Evolutionary conservation across 176 grass and related monocot genomes (phyloP).

Genomic region (Neostapfia colusana): DNA sequence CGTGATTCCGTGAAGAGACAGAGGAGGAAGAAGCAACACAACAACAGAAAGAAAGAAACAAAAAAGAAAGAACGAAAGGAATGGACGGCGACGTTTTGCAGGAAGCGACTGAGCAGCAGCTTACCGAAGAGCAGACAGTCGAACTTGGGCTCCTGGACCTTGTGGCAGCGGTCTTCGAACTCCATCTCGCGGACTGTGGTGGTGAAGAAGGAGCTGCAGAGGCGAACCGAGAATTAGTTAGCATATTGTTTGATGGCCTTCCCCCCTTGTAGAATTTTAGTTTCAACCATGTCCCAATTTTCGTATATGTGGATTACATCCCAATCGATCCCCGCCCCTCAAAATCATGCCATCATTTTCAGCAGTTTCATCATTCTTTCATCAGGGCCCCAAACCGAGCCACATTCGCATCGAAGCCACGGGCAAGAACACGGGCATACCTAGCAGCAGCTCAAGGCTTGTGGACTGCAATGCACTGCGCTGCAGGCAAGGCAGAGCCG

Average conservation of each 20-base stretch:
- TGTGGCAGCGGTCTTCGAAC: constrained; percentile 69
- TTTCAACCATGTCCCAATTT: neutral
- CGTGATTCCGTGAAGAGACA: neutral
- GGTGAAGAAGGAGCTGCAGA: constrained; percentile 30
- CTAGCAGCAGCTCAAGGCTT: constrained; percentile 31
- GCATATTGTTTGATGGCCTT: neutral
- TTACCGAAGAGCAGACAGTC: constrained; percentile 96
- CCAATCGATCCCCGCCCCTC: neutral
- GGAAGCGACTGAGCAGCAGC: neutral
- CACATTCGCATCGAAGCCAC: constrained; percentile 40
- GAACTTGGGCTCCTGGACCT: constrained; percentile 61
- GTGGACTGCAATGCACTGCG: constrained; percentile 34
- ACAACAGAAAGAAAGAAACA: neutral
- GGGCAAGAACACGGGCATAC: constrained; percentile 43
- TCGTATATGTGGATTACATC: neutral
- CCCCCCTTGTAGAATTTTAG: neutral
- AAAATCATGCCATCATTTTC: constrained; percentile 8
- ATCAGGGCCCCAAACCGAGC: constrained; percentile 25
- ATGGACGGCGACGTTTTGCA: constrained; percentile 19
- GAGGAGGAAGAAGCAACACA: neutral
- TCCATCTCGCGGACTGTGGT: constrained; percentile 52
- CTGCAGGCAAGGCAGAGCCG: constrained; percentile 1
- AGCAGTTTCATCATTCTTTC: constrained; percentile 3
- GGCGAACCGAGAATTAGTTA: constrained; percentile 23
- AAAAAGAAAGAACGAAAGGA: neutral